These are phyloP conservation scores for Cicer bijugum DNA, from an alignment of 306 rosid genomes.

Conservation along the genomic window DNA sequence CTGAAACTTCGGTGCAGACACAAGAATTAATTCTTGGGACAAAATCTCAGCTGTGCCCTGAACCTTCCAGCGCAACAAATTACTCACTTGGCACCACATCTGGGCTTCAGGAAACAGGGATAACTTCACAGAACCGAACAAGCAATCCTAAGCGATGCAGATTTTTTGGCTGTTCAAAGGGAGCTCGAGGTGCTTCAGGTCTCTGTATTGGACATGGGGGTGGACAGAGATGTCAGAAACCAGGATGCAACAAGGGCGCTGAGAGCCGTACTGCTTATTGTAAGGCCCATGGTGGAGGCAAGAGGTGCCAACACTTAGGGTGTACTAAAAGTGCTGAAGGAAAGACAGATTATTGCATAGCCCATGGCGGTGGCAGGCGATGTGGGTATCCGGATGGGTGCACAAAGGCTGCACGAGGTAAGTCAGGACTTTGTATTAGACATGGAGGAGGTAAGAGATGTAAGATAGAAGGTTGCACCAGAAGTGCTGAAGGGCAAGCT, in stretches of 20 bases:
- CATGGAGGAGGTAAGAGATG: conserved; percentile 99
- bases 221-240: conserved; percentile 97
- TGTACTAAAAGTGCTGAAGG: conserved; percentile 99
- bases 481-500: conserved; percentile 98
- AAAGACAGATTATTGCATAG: conserved; percentile 93
- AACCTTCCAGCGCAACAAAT: conserved; percentile 55
- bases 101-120: conserved; percentile 55
- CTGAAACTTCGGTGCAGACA: conserved; percentile 49
- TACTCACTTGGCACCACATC: conserved; percentile 60
- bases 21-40: conserved; percentile 53
- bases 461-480: conserved; percentile 70
- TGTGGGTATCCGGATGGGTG: conserved; percentile 81
- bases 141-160: conserved; percentile 75
- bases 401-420: conserved; percentile 91
- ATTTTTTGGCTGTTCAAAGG: conserved; percentile 73
- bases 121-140: conserved; percentile 56
- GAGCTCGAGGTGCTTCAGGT: conserved; percentile 96
- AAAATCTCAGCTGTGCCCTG: conserved; percentile 53
- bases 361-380: conserved; percentile 94
- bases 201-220: conserved; percentile 99
- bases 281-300: conserved; percentile 99
- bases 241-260: conserved; percentile 95
- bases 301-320: conserved; percentile 84
- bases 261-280: conserved; percentile 98
- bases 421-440: conserved; percentile 95